Conservation (phyloP, 805 yeast species). For the Metschnikowia chrysomelidarum region DNA sequence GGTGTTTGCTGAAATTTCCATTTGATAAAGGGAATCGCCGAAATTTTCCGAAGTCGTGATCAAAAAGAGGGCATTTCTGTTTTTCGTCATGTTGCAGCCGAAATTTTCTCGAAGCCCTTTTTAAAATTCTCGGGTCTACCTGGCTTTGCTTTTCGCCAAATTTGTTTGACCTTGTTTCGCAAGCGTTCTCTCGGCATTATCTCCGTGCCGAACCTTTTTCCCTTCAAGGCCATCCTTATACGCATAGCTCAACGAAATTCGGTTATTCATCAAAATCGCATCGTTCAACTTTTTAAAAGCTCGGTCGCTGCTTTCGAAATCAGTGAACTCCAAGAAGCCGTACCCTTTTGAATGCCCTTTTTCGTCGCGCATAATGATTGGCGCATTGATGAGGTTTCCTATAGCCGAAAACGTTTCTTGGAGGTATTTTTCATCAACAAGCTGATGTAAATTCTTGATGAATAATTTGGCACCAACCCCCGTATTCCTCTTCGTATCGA, state of each 20-base stretch:
- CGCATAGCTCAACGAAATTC: conserved; percentile 65
- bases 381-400: conserved; percentile 56
- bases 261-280: conserved; percentile 64
- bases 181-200: conserved; percentile 66
- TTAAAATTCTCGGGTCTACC: not conserved
- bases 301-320: conserved; percentile 64
- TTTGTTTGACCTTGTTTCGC: conserved; percentile 60
- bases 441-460: conserved; percentile 60
- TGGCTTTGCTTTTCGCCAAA: conserved; percentile 8
- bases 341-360: conserved; percentile 54
- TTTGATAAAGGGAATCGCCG: no score
- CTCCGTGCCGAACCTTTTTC: conserved; percentile 67
- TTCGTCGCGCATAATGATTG: conserved; percentile 50
- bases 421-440: conserved; percentile 60
- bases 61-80: no score
- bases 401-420: conserved; percentile 61
- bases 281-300: conserved; percentile 72
- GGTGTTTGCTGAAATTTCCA: no score
- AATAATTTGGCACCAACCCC: conserved; percentile 51
- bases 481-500: conserved; percentile 6
- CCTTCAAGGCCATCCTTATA: conserved; percentile 51
- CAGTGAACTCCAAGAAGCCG: conserved; percentile 65
- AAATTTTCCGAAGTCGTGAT: no score
- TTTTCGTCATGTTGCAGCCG: no score
- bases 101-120: no score